Evolutionary conservation across 1,284 basidiomycete species (phyloP), one percentile per base, ranked within the genome.

Genomic region (Butyriboletus regius): DNA sequence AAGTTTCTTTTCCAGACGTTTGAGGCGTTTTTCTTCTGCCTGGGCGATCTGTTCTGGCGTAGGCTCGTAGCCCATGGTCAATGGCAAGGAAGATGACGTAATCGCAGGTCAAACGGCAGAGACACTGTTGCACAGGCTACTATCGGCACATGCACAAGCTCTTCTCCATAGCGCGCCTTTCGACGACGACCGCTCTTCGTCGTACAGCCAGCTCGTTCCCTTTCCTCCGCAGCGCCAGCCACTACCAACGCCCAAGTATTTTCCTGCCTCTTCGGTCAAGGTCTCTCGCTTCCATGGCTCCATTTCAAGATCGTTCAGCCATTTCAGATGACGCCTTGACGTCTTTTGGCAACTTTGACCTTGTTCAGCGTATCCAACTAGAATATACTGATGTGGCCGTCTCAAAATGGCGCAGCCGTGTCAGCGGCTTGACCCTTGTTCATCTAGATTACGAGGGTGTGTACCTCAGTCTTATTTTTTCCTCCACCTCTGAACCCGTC

Each of bases 381-480:
- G 81, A 82, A 58, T 89, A 82, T 56, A 83, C 85, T 4, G 85
- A 89, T 58, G 81, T 91, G 51, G 72, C 75, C 29, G 75, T 93
- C 43, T 88, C 87, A 13, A 92, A 90, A 68, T 93, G 90, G 90
- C 79, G 77, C 61, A 92, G 90, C 59, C 76, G 83, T 54, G 72
- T 77, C 42, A 87, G 87, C 22, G 90, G 91, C 20, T 69, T 93
- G 48, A 88, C 79, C 35, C 75, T 90, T 22, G 83, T 90, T 24
- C 87, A 90, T 70, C 71, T 90, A 18, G 85, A 89, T 66, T 91
- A 91, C 67, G 82, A 91, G 62, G 85, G 88, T 87, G 49, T 48
- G 54, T 58, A 10, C 14, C 24, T 33, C 33, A 17, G 24, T 40
- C 36, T 17, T 4, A 10, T 39, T 10, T 28, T 35, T 20, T 29